phyloP scores from a whole-genome alignment of 2,329 filamentous ascomycete genomes.

The Penicillium sp. region DNA sequence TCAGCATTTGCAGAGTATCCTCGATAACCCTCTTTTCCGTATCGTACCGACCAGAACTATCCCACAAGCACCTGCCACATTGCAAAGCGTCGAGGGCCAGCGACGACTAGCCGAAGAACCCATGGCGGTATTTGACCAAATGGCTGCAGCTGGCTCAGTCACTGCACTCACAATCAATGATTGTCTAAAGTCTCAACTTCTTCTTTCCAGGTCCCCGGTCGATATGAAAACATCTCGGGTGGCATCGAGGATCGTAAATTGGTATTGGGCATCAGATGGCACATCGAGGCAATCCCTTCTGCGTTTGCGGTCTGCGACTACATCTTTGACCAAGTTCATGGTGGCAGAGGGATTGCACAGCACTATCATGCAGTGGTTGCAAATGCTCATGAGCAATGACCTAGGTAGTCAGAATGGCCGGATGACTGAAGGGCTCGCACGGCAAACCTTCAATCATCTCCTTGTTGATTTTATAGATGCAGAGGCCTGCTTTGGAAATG shows the following conservation, averaged over 20 bases:
- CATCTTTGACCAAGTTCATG: constrained; percentile 40
- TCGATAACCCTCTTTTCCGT: constrained; percentile 44
- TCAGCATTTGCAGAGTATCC: constrained; percentile 38
- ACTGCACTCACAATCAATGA: constrained; percentile 23
- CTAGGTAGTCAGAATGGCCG: constrained; percentile 26
- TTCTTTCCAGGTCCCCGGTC: constrained; percentile 25
- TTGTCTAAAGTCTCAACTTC: constrained; percentile 36
- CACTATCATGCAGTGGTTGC: constrained; percentile 37
- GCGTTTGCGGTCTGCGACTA: constrained; percentile 22
- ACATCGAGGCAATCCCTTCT: constrained; percentile 32
- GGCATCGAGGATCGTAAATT: constrained; percentile 37
- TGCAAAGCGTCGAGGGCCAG: constrained; percentile 15
- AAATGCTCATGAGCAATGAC: constrained; percentile 28
- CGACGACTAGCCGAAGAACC: constrained; percentile 30
- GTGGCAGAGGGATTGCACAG: constrained; percentile 37
- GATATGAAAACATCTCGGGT: constrained; percentile 36
- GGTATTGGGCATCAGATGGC: constrained; percentile 42
- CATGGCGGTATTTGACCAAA: constrained; percentile 38
- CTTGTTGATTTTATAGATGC: constrained; percentile 34
- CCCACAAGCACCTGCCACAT: constrained; percentile 13
- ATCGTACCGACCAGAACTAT: constrained; percentile 31
- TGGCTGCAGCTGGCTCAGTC: constrained; percentile 39
- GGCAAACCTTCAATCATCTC: constrained; percentile 25
- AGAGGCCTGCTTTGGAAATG: constrained; percentile 35
- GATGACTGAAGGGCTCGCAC: constrained; percentile 21